phyloP scores from a whole-genome alignment of 1,284 basidiomycete species.

The Naganishia albida region DNA sequence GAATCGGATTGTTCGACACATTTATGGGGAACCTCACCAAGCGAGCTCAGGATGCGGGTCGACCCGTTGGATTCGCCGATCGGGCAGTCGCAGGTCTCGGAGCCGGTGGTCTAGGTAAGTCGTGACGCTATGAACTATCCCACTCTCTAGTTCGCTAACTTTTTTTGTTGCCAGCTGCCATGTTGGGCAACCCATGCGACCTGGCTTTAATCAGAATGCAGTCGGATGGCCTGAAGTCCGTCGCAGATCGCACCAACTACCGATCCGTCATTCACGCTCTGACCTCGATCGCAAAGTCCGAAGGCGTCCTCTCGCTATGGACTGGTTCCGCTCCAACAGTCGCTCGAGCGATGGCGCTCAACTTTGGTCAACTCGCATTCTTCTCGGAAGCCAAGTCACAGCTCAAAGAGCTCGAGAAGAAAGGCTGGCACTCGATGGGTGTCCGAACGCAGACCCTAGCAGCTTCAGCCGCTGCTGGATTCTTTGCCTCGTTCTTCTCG shows the following conservation, averaged over 20 bases:
- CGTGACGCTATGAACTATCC: too few relatives aligned
- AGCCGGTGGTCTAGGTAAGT: slow-evolving; percentile 34
- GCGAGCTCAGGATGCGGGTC: slow-evolving; percentile 23
- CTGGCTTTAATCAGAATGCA: slow-evolving; percentile 35
- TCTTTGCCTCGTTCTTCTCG: slow-evolving; percentile 35
- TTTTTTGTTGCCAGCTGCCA: slow-evolving; percentile 30
- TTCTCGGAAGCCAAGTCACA: slow-evolving; percentile 35
- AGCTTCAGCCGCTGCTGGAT: slow-evolving; percentile 31
- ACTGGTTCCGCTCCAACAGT: slow-evolving; percentile 31
- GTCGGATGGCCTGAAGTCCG: slow-evolving; percentile 34
- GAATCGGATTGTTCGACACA: slow-evolving; percentile 35
- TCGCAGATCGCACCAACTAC: slow-evolving; percentile 31
- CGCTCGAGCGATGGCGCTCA: slow-evolving; percentile 34
- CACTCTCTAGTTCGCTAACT: neutral
- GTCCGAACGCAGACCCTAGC: slow-evolving; percentile 24
- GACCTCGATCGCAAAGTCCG: slow-evolving; percentile 28
- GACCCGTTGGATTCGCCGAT: slow-evolving; percentile 29
- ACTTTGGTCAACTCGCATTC: slow-evolving; percentile 37
- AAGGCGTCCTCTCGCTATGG: slow-evolving; percentile 34
- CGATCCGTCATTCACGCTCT: slow-evolving; percentile 34
- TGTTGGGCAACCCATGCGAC: slow-evolving; percentile 33
- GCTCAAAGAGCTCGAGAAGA: slow-evolving; percentile 22
- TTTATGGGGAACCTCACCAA: slow-evolving; percentile 30
- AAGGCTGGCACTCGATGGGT: slow-evolving; percentile 25
- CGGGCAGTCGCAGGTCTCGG: slow-evolving; percentile 32